Conservation (phyloP, 306 rosid species). For the Cajanus cajan region DNA sequence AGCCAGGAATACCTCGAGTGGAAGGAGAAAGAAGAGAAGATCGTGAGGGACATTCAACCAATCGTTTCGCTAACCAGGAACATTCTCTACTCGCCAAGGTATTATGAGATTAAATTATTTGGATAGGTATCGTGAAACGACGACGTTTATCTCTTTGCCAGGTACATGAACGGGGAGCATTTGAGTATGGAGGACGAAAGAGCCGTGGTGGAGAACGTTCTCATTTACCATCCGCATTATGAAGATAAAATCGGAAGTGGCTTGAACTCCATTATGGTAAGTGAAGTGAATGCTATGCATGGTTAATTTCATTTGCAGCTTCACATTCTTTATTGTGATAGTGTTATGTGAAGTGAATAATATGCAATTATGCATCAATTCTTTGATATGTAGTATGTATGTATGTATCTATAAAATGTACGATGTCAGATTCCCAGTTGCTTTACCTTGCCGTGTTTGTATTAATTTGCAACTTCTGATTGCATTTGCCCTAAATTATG, state of each 20-base stretch:
- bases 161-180: slow-evolving; percentile 63
- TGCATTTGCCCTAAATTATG: neutral
- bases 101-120: neutral
- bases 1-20: slow-evolving; percentile 46
- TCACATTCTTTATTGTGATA: neutral
- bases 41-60: slow-evolving; percentile 59
- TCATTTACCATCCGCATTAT: slow-evolving; percentile 58
- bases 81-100: slow-evolving; percentile 60
- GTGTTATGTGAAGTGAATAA: neutral
- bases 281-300: neutral
- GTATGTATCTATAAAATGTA: neutral
- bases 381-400: neutral
- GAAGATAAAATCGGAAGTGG: slow-evolving; percentile 79
- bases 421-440: neutral
- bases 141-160: neutral
- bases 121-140: neutral
- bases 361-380: neutral
- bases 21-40: slow-evolving; percentile 54
- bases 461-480: neutral
- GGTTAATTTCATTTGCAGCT: neutral
- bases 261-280: slow-evolving; percentile 61
- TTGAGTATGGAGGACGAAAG: slow-evolving; percentile 57
- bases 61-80: slow-evolving; percentile 45
- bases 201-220: slow-evolving; percentile 55
- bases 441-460: neutral